Base-by-base conservation (phyloP, 352 stramenopile species). In the Pythium volutum region DNA sequence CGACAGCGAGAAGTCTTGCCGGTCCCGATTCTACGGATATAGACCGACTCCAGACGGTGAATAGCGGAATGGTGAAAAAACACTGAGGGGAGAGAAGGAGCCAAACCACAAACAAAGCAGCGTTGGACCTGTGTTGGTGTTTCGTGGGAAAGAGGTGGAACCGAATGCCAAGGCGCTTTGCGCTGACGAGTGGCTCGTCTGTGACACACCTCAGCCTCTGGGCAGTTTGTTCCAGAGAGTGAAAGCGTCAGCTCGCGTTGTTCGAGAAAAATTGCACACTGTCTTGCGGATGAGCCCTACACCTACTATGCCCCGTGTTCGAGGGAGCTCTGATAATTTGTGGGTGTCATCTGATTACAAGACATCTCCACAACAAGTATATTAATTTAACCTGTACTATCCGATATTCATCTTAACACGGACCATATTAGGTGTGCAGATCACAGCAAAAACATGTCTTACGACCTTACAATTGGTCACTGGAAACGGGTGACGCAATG, bases 1-100 rank as follows among this genome's bases (percentile, higher is more conserved):
- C 36, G 36, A 43, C 18, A 20, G 18, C 6, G 14, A 20, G 18
- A 27, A n/a, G 42, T 48, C 42, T 48, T 53, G 25, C 23, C 27
- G 25, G 46, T 33, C 55, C 46, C 49, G 57, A 50, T 48, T 64
- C 57, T 64, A 57, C 49, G 45, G 46, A 41, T 27, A 53, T 27
- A 53, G 33, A 51, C 6, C 34, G 57, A 56, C 33, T 49, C 36
- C 50, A 57, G 31, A 2, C 33, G 38, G 52, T 59, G 52, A 22
- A 47, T 43, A 23, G 55, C 33, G 55, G 38, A 59, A 59, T 49
- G 15, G n/a, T n/a, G n/a, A n/a, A n/a, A n/a, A n/a, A 50, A 25
- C 33, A 48, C 42, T 36, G 4, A 48, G 16, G n/a, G 20, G n/a
- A 48, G 12, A 29, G 42, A 26, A n/a, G n/a, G n/a, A n/a, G n/a